Evolutionary conservation across 352 stramenopile species (phyloP), one percentile per base, ranked within the genome.

Genomic region (Phytopythium montanum): DNA sequence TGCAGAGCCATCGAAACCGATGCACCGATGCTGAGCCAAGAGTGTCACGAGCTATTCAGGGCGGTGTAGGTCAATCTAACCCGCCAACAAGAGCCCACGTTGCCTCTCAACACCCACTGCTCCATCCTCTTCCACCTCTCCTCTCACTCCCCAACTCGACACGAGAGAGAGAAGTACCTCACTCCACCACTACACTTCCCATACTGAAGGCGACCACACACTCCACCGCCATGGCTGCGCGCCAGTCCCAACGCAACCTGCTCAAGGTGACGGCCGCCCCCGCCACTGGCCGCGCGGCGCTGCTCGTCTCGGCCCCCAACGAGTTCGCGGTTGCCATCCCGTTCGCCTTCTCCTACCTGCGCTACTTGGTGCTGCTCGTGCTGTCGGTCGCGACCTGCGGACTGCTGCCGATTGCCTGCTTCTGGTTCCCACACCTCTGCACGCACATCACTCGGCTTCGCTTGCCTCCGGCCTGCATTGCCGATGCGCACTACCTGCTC

Each of bases 351-450:
- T 87, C 74, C 21, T 67, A 61, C 42, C 12, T 79, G 61, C 69
- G 80, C 12, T 55, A 72, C 10, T 34, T 53, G 6, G 53, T 87
- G 29, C 87, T 71, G 64, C 39, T 46, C 18, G 3, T 80, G 19
- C 62, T 88, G 14, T 54, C 73, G 0, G 16, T 80, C 3, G 19
- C 10, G 25, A 68, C 72, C 2, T 65, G 74, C 39, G 70, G 69
- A 0, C 39, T 76, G 8, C 48, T 88, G 13, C 57, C 68, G 46
- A 59, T 90, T 25, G 50, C 79, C 6, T 73, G 64, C 18, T 65
- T 83, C 46, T 88, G 81, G 81, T 87, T 83, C 56, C 78, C 81
- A 6, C 73, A 80, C n/a, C n/a, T 88, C 31, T 87, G 81, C 67
- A 88, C 81, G 10, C 63, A 53, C 50, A 57, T 88, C 31, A 78